Evolutionary conservation across 2,329 filamentous ascomycete genomes (phyloP), one percentile per base, ranked within the genome.

Genomic region (Monilinia aucupariae): DNA sequence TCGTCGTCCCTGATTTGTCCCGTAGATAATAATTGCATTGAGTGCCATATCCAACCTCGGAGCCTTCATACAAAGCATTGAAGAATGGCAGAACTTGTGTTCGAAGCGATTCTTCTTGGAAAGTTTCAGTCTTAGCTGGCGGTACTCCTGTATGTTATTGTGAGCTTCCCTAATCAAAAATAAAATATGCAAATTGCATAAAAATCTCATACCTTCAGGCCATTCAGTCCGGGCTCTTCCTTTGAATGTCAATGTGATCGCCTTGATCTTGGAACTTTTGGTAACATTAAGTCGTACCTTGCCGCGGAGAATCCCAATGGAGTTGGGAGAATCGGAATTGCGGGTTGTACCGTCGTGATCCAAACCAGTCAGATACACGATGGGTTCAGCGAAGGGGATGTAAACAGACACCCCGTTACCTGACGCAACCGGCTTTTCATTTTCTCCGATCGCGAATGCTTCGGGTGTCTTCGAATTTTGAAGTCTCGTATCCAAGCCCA

Each of bases 31-130:
- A 86, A 6, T 77, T 82, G 76, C 85, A 88, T 67, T 84, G 81
- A 67, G 85, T 85, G n/a, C 85, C 85, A 69, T 82, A 87, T 3
- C 71, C 70, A 22, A 79, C 81, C 69, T 85, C 82, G 79, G 83
- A 84, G 4, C 79, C 79, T 62, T 84, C 80, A 66, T 85, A 82
- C 72, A 82, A 78, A 54, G 89, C 88, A 71, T 97, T 96, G 80
- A 97, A 99, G 74, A 97, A 97, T 0, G 89, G 93, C 76, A 91
- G 86, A 22, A 86, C 93, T 72, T 97, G 92, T 48, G 90, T 93
- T 76, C 96, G 88, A 64, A 97, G 81, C 4, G 87, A 90, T 69
- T 94, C 89, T 66, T 91, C 89, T 73, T 97, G 92, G 70, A 85
- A 88, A 60, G 91, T 86, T 48, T 96, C 90, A 1, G 88, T 82